Conservation (phyloP, 1,284 basidiomycete genomes). For the Agaricales sp. region DNA sequence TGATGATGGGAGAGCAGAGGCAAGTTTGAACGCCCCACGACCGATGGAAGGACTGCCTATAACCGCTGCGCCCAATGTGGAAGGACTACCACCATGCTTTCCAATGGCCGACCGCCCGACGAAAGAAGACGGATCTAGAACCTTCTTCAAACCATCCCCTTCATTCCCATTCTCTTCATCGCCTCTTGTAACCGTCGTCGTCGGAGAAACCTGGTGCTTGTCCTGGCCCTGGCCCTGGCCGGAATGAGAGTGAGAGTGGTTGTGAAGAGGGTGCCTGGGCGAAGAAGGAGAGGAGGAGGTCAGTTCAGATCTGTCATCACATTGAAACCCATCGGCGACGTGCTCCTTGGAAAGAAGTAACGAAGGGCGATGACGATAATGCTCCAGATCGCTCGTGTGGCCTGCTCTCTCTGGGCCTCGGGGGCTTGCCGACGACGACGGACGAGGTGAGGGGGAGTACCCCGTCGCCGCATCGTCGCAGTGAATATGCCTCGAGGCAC, state of each 20-base stretch:
- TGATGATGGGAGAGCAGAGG: background rate
- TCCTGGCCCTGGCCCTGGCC: background rate
- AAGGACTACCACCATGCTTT: background rate
- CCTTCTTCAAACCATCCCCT: background rate
- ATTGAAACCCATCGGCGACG: background rate
- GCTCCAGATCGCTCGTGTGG: background rate
- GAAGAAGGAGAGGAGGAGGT: too few relatives aligned
- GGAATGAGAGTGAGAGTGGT: too few relatives aligned
- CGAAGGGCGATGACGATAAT: slow-evolving; percentile 1
- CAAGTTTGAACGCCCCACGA: background rate
- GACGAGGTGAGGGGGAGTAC: too few relatives aligned
- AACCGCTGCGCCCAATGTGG: background rate
- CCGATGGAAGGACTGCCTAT: background rate
- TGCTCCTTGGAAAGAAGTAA: background rate
- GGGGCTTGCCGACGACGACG: background rate
- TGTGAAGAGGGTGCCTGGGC: too few relatives aligned
- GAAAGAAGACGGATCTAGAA: background rate
- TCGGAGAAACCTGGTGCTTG: too few relatives aligned
- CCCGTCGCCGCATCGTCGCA: too few relatives aligned
- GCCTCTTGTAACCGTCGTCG: background rate
- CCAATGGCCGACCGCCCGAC: too few relatives aligned
- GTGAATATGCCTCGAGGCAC: too few relatives aligned
- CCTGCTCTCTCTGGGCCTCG: background rate
- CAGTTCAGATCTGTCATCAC: slow-evolving; percentile 1
- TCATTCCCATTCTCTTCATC: background rate